phyloP scores from a whole-genome alignment of 257 asterid species.

The Penstemon newberryi region DNA sequence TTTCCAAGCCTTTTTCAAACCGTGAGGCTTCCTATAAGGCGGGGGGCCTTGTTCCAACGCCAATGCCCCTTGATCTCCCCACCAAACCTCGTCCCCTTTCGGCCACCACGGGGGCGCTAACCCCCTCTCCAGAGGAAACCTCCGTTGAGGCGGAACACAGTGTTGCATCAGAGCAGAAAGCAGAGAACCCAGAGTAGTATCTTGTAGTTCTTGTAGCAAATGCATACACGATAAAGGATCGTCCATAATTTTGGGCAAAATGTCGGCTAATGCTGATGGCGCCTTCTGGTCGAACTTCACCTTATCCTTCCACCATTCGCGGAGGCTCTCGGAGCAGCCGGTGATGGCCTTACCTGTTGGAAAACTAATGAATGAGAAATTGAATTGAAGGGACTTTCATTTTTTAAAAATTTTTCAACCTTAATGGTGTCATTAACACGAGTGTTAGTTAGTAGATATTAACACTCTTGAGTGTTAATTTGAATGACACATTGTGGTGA shows the following conservation, averaged over 20 bases:
- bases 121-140: constrained; percentile 57
- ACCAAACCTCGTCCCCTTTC: constrained; percentile 56
- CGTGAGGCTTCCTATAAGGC: constrained; percentile 69
- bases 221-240: constrained; percentile 38
- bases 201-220: constrained; percentile 57
- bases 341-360: constrained; percentile 22
- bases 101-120: constrained; percentile 87
- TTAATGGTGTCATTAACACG: not conserved
- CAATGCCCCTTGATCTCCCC: constrained; percentile 58
- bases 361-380: too few relatives aligned
- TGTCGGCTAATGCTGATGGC: constrained; percentile 45
- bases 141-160: constrained; percentile 63
- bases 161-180: constrained; percentile 66
- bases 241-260: constrained; percentile 37
- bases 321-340: constrained; percentile 60
- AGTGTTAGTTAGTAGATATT: not conserved
- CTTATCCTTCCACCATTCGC: constrained; percentile 68
- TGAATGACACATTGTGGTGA: too few relatives aligned
- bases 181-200: constrained; percentile 62
- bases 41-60: constrained; percentile 50
- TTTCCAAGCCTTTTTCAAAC: constrained; percentile 63
- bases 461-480: too few relatives aligned
- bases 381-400: too few relatives aligned
- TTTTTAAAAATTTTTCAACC: too few relatives aligned
- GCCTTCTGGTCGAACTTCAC: constrained; percentile 48